Base-by-base conservation (phyloP, 805 yeast species). In the Yarrowia yakushimensis region DNA sequence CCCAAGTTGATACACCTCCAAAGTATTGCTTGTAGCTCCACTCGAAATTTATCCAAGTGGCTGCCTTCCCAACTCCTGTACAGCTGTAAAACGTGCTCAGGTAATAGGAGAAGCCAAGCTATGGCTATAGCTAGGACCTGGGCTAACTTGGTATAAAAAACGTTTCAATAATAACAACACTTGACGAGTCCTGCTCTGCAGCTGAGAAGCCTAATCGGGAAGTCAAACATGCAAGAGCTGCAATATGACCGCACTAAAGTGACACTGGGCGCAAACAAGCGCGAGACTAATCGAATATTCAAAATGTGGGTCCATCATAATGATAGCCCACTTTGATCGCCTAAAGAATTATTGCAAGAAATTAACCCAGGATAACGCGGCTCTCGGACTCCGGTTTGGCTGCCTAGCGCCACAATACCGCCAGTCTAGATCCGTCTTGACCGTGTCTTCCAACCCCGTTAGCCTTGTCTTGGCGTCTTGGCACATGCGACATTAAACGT, bases 381-480 rank as follows among this genome's bases (percentile, higher is more conserved):
- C 11, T 1, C 18, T n/a, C 4, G 27, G 6, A 13, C 34, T 31
- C 17, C n/a, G 2, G 17, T 13, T 45, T n/a, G 52, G 36, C 36
- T 30, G 52, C 52, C 36, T 9, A 28, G 20, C 12, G 4, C n/a
- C n/a, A n/a, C n/a, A n/a, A n/a, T n/a, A n/a, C n/a, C 52, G 30
- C 9, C n/a, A 4, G 37, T 18, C 30, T 45, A 18, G 31, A 18
- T 25, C 30, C 20, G 17, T 8, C 39, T 31, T 39, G 55, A 31
- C 22, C 31, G 55, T 48, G 30, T 15, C 55, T 22, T 31, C n/a
- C 28, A 17, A 2, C 55, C 39, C 28, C 7, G 20, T 48, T 31
- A 48, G 55, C 55, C 39, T 33, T 22, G 39, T 20, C 55, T 48
- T 48, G 55, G 55, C 55, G 30, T 20, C 55, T 48, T 48, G 55